Evolutionary conservation across 1,284 basidiomycete species (phyloP).

Genomic region (Vanrija pseudolonga): DNA sequence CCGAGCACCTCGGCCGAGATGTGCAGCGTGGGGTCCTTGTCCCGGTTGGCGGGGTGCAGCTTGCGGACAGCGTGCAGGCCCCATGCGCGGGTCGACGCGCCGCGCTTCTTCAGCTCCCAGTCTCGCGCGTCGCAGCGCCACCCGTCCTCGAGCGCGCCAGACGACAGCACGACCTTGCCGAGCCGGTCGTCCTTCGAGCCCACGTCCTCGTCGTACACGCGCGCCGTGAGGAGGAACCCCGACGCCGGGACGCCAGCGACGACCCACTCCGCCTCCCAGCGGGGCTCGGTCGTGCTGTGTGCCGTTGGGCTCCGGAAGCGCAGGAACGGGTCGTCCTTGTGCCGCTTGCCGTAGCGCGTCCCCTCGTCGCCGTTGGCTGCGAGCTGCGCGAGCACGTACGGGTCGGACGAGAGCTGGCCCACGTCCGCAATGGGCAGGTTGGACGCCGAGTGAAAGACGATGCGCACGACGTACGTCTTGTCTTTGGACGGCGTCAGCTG

Average conservation of each 20-base stretch:
- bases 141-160: constrained; percentile 28
- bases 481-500: constrained; percentile 23
- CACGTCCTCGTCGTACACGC: constrained; percentile 53
- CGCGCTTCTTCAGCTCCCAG: constrained; percentile 47
- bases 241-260: constrained; percentile 51
- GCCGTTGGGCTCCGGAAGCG: constrained; percentile 51
- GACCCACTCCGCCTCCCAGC: constrained; percentile 51
- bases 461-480: constrained; percentile 49
- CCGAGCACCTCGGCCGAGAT: constrained; percentile 49
- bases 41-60: background rate
- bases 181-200: constrained; percentile 53
- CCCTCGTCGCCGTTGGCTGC: constrained; percentile 10
- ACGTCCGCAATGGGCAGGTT: constrained; percentile 53
- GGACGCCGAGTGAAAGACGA: constrained; percentile 50
- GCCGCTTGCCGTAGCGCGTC: background rate
- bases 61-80: background rate
- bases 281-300: constrained; percentile 47
- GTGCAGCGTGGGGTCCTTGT: constrained; percentile 20
- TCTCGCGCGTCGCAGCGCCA: constrained; percentile 27
- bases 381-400: constrained; percentile 48
- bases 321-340: constrained; percentile 39
- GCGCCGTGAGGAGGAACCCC: constrained; percentile 47
- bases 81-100: constrained; percentile 45
- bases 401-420: constrained; percentile 49
- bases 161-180: constrained; percentile 43